Base-by-base conservation (phyloP, 2,329 filamentous ascomycete species). In the Talaromyces sp. region DNA sequence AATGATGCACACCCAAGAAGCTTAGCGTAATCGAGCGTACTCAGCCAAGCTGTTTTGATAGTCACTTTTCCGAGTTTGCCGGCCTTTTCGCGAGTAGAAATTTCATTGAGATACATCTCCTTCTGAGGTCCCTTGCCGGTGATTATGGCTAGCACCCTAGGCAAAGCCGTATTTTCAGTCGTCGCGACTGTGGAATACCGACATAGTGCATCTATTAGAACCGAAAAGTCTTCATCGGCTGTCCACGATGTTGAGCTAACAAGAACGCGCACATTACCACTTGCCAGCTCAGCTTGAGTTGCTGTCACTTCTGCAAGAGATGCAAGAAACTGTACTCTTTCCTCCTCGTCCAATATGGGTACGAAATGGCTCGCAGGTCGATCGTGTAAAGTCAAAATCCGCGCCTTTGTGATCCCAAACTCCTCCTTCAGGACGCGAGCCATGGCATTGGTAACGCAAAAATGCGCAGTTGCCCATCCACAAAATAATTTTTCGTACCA, bases 161-260 rank as follows among this genome's bases (percentile, higher is more conserved):
- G 92, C 0, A 88, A 79, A 0, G 81, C 74, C 4, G 75, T 72
- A 1, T 78, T 75, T 11, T 79, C 77, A 0, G 79, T 81, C 10
- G 76, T 80, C 10, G 82, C 80, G 43, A 79, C 68, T 11, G 81
- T 79, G 1, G 91, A 91, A 74, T 97, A 97, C 8, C 80, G 77
- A 11, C 91, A 87, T 0, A 99, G 82, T 0, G 93, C 93, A 60
- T 93, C 88, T 3, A 99, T 89, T 2, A 99, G 84, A 4, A 99
- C 79, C 0, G 88, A 89, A 75, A 99, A 98, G 77, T 99, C 94
- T 76, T 99, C 95, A 73, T 99, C 95, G 0, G 93, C 87, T 0
- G 95, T 99, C 95, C 95, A 99, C 11, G 93, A 97, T 0, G 95
- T 99, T 65, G 93, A 95, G 79, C 92, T 96, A 43, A 98, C 91